These are phyloP conservation scores for Alternaria alternata DNA, from an alignment of 2,329 filamentous ascomycete genomes.

Conservation along the genomic window DNA sequence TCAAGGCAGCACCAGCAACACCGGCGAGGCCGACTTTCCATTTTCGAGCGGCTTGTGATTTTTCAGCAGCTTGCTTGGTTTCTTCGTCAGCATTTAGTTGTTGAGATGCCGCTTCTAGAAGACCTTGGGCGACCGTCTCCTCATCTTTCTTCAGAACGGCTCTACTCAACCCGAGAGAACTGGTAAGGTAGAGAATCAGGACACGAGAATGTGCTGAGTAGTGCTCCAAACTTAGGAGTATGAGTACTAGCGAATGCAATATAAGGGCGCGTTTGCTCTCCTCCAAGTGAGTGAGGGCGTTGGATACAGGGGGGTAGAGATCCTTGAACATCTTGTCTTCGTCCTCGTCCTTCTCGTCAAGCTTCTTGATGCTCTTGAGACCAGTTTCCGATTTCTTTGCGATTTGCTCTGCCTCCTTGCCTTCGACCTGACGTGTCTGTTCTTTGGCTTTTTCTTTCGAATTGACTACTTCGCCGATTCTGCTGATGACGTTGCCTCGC, in stretches of 20 bases:
- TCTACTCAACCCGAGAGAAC: slow-evolving; percentile 73
- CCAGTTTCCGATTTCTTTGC: slow-evolving; percentile 42
- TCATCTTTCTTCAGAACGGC: slow-evolving; percentile 75
- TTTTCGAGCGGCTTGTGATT: slow-evolving; percentile 69
- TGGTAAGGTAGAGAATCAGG: slow-evolving; percentile 73
- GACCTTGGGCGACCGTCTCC: slow-evolving; percentile 73
- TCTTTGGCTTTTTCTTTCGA: slow-evolving; percentile 46
- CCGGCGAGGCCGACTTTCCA: slow-evolving; percentile 88
- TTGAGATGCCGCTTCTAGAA: slow-evolving; percentile 74
- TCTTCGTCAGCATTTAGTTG: slow-evolving; percentile 81
- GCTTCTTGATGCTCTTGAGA: slow-evolving; percentile 35
- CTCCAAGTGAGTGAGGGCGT: slow-evolving; percentile 63
- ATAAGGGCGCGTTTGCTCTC: slow-evolving; percentile 71
- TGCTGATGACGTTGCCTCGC: slow-evolving; percentile 73
- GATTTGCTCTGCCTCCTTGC: slow-evolving; percentile 27
- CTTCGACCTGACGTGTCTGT: slow-evolving; percentile 37
- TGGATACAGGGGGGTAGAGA: slow-evolving; percentile 54
- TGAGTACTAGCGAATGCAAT: slow-evolving; percentile 74
- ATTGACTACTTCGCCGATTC: slow-evolving; percentile 72
- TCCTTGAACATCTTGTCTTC: slow-evolving; percentile 52
- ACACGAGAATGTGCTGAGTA: slow-evolving; percentile 78
- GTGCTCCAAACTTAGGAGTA: slow-evolving; percentile 78
- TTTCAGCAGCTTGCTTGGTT: slow-evolving; percentile 73
- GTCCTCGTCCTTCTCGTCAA: slow-evolving; percentile 38
- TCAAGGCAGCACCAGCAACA: slow-evolving; percentile 85